Evolutionary conservation across 441 rosid genomes (phyloP).

Genomic region (Dalechampia spathulata): DNA sequence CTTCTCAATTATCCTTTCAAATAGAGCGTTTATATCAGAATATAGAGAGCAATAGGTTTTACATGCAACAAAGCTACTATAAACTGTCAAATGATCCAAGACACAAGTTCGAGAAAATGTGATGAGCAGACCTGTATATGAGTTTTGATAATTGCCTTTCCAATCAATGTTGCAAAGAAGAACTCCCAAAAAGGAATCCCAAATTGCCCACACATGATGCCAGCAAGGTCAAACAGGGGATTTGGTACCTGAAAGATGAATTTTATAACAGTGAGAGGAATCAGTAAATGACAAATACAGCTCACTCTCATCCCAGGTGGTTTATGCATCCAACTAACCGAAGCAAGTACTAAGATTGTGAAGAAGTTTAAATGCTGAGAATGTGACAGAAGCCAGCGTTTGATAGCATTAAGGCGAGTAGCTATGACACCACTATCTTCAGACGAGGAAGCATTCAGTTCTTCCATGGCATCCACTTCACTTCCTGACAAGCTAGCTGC

Average conservation of each 20-base stretch:
- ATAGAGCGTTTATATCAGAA: too few species aligned
- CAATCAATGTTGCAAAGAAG: constrained; percentile 74
- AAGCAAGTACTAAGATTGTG: constrained; percentile 85
- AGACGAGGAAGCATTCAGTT: constrained; percentile 49
- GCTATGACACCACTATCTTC: constrained; percentile 53
- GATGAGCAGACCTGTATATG: constrained; percentile 81
- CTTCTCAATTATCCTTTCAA: too few species aligned
- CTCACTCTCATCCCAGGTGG: neutral
- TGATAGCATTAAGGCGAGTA: constrained; percentile 39
- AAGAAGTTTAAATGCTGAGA: constrained; percentile 84
- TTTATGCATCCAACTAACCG: constrained; percentile 51
- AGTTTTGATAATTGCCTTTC: constrained; percentile 89
- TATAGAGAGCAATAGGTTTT: too few species aligned
- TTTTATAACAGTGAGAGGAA: constrained; percentile 2
- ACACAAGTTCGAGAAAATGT: too few species aligned
- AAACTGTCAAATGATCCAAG: too few species aligned
- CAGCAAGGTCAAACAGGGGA: constrained; percentile 98
- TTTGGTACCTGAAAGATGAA: constrained; percentile 69
- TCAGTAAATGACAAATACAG: neutral
- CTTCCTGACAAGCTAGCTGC: constrained; percentile 79
- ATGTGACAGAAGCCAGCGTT: constrained; percentile 67
- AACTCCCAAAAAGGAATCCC: constrained; percentile 92
- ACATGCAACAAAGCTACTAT: too few species aligned
- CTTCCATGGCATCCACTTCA: constrained; percentile 62
- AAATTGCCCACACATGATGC: constrained; percentile 97